These are phyloP conservation scores for Notholithocarpus densiflorus DNA, from an alignment of 306 rosid genomes.

Conservation along the genomic window DNA sequence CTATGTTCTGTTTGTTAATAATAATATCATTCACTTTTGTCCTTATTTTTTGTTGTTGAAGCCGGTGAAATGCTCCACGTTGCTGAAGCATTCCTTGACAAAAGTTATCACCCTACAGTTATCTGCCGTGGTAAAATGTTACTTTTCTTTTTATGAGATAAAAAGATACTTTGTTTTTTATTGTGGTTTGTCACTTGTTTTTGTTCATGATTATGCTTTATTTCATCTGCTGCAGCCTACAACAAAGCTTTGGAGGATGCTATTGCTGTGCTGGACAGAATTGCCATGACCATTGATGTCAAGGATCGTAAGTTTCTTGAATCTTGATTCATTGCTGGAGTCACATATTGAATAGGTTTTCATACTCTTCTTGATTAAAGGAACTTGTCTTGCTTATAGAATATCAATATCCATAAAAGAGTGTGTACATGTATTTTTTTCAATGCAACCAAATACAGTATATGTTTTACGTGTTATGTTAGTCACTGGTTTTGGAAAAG, in stretches of 20 bases:
- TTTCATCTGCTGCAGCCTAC: conserved; percentile 64
- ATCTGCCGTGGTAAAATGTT: conserved; percentile 79
- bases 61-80: conserved; percentile 99
- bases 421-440: neutral
- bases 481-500: too few relatives aligned
- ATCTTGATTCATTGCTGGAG: neutral
- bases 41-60: conserved; percentile 25
- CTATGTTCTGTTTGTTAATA: too few relatives aligned
- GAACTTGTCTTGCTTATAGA: neutral
- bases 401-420: neutral
- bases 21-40: neutral
- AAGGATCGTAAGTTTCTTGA: conserved; percentile 73
- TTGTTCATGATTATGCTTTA: conserved; percentile 1
- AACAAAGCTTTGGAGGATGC: conserved; percentile 98
- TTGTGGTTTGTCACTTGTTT: conserved; percentile 3
- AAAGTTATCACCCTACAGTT: conserved; percentile 86
- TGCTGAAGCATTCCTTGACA: conserved; percentile 89
- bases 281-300: conserved; percentile 80
- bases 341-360: neutral
- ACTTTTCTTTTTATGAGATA: neutral
- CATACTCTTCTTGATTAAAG: neutral
- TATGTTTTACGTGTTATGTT: too few relatives aligned
- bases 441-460: neutral
- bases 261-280: conserved; percentile 81
- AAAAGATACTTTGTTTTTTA: neutral